A percentile compares a stretch with the other conserved stretches of the same genome.
These are phyloP conservation scores for Leishmania tarentolae DNA, from an alignment of 208 protist genomes.

Conservation along the genomic window DNA sequence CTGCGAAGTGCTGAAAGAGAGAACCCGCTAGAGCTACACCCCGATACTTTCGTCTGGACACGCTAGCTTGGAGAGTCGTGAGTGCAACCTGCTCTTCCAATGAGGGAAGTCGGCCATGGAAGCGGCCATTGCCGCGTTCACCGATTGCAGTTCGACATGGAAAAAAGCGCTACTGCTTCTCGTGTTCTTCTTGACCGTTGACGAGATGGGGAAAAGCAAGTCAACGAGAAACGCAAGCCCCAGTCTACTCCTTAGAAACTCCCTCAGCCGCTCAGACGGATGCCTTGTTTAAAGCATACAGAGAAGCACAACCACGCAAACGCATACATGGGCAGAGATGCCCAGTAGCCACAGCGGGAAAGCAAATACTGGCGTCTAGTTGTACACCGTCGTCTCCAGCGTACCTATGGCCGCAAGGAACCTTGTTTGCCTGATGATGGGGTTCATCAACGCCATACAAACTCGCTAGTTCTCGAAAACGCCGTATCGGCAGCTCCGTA, in stretches of 20 bases:
- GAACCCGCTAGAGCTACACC: background rate
- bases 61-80: background rate
- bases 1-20: background rate
- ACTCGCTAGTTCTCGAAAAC: background rate
- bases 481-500: background rate
- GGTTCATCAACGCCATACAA: background rate
- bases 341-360: background rate
- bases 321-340: background rate
- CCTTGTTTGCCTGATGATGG: background rate
- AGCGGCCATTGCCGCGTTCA: background rate
- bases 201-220: background rate
- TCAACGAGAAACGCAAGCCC: background rate
- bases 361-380: background rate
- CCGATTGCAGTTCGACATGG: too few relatives aligned
- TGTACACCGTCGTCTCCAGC: background rate
- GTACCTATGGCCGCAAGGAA: background rate
- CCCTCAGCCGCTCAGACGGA: background rate
- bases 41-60: background rate
- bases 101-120: background rate
- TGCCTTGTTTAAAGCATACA: background rate
- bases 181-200: background rate
- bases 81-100: background rate
- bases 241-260: background rate
- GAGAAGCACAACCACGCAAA: background rate
- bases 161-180: background rate